Evolutionary conservation across 306 rosid species (phyloP), one percentile per base, ranked within the genome.

Genomic region (Vigna mungo): DNA sequence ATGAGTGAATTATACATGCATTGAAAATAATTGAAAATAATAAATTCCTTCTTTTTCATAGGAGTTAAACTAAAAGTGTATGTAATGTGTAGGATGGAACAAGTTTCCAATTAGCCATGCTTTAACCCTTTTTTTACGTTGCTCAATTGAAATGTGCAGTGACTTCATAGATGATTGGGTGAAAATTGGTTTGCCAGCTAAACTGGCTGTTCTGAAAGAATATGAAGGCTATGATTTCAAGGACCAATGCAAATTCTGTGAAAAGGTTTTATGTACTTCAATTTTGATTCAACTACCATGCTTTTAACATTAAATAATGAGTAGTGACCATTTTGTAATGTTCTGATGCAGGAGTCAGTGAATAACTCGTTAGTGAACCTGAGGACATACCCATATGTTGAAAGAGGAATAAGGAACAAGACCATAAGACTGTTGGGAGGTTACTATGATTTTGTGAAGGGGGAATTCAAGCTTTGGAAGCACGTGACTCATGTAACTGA

Each of bases 101-200:
- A 37, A 72, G 15, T 58, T 6, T 3, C 17, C 63, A 25, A 58
- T 58, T 58, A 1, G 0, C 13, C 9, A 49, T 73, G 32, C 5
- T 21, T 77, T 20, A 80, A 17, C 3, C 12, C 41, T 6, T 36
- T 9, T n/a, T 47, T 59, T 58, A 7, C 36, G 12, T 64, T 34
- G 25, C 71, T 71, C 17, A 15, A 84, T 73, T 81, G 79, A 67
- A 46, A 47, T 37, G 49, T 87, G 75, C 81, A 89, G 93, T 65
- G 93, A 87, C 75, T 88, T 91, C 87, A 87, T 91, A 53, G 93
- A 89, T 56, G 93, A 91, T 21, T 91, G 96, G 96, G 73, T 91
- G 25, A 84, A 85, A 86, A 89, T 89, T 59, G 93, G 87, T 39
- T 67, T 66, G 25, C 84, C 93, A 7, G 89, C 93, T 47, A 83